Evolutionary conservation across 441 rosid genomes (phyloP), one percentile per base, ranked within the genome.

Genomic region (Gossypium aridum): DNA sequence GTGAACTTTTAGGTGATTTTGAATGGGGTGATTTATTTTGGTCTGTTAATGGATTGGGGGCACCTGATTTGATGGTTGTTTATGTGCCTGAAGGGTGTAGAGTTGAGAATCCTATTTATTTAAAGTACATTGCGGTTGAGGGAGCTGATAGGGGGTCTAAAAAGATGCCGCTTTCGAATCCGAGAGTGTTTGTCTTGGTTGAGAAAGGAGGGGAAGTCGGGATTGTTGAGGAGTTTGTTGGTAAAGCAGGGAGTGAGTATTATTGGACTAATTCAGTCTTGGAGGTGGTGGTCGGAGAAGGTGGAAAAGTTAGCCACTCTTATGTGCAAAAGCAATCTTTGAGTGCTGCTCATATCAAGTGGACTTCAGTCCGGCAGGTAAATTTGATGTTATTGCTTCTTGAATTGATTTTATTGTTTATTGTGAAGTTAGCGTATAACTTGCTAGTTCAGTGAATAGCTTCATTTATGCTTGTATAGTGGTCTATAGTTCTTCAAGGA

Each of bases 281-380:
- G 78, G 97, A 94, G 85, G 83, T 89, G 60, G 86, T 90, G 74
- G 79, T 94, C 39, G 83, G 79, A 8, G 84, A 83, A 85, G 86
- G 91, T 49, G 97, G 88, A 0, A 89, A 83, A 66, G 85, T 92
- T 64, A 83, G 75, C 75, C 99, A 92, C 85, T 91, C 99, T 1
- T 92, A 92, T 77, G 68, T 94, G 72, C 99, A 94, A 84, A 87
- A 76, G 69, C 97, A 92, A 75, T 94, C 98, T 26, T 68, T 79
- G 71, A 80, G 74, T 87, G 80, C 98, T 78, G 97, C 92, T 69
- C 99, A 92, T 81, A 83, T 86, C 68, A 94, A 94, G 82, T 94
- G 98, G 99, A 94, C 96, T 82, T 86, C 86, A 0, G 93, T 92
- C 39, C 84, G 81, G 69, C 98, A 94, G 94, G 97, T 94, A 31